Conservation (phyloP, 495 filamentous ascomycete genomes). For the Antarctomyces pellizariae region DNA sequence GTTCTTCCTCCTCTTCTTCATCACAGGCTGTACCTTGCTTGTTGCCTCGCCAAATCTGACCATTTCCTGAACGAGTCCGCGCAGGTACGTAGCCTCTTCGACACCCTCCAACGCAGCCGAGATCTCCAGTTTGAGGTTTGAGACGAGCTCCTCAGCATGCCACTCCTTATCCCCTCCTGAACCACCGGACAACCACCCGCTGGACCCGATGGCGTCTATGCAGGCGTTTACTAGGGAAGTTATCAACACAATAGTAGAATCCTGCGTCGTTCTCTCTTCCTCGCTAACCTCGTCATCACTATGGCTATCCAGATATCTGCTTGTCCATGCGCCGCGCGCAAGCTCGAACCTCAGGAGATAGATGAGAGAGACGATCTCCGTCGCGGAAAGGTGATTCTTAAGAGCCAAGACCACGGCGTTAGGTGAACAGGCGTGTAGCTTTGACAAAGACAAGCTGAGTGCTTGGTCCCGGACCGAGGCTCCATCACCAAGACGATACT, state of each 20-base stretch:
- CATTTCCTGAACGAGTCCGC: slow-evolving; percentile 43
- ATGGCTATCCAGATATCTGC: slow-evolving; percentile 31
- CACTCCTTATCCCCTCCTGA: slow-evolving; percentile 18
- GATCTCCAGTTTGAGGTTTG: slow-evolving; percentile 46
- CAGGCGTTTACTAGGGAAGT: slow-evolving; percentile 47
- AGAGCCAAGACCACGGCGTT: slow-evolving; percentile 33
- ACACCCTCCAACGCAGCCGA: slow-evolving; percentile 54
- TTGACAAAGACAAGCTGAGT: slow-evolving; percentile 29
- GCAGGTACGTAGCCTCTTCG: slow-evolving; percentile 46
- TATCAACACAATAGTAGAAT: slow-evolving; percentile 32
- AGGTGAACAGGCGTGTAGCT: slow-evolving; percentile 39
- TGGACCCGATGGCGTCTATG: slow-evolving; percentile 64
- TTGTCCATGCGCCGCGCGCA: slow-evolving; percentile 41
- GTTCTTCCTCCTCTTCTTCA: slow-evolving; percentile 6
- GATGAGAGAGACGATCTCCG: slow-evolving; percentile 49
- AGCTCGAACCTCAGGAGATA: slow-evolving; percentile 46
- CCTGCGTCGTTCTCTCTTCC: slow-evolving; percentile 25
- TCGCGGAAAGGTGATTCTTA: slow-evolving; percentile 34
- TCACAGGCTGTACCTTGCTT: slow-evolving; percentile 12
- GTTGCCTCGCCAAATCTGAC: slow-evolving; percentile 34
- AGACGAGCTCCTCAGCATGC: slow-evolving; percentile 36
- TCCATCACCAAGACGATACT: slow-evolving; percentile 24
- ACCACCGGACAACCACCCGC: slow-evolving; percentile 51
- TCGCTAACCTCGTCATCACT: slow-evolving; percentile 26
- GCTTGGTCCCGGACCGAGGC: slow-evolving; percentile 19